Percentiles rank a stretch among this genome's conserved stretches.
phyloP scores from a whole-genome alignment of 495 filamentous ascomycete species.

The Penicillium desertorum region DNA sequence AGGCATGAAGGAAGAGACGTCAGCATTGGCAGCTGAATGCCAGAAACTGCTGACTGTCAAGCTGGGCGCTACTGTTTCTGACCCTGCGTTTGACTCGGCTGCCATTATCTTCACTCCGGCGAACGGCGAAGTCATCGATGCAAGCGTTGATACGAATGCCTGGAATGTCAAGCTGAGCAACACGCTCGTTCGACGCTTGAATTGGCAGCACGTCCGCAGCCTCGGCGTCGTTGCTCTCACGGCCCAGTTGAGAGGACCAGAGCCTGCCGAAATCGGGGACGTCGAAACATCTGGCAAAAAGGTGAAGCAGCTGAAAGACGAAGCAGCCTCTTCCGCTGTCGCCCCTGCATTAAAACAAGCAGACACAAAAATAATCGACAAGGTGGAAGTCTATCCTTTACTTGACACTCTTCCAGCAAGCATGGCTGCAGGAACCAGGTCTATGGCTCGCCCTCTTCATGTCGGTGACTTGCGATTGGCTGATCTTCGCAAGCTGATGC shows the following conservation, averaged over 20 bases:
- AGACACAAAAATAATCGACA: conserved; percentile 26
- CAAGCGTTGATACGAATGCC: conserved; percentile 95
- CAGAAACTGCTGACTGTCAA: conserved; percentile 65
- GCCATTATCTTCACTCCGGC: conserved; percentile 76
- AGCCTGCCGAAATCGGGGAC: conserved; percentile 26
- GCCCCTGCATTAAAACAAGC: conserved; percentile 23
- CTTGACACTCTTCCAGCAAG: conserved; percentile 77
- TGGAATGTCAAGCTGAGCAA: conserved; percentile 92
- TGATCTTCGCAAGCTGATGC: conserved; percentile 81
- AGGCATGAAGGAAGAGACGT: conserved; percentile 75
- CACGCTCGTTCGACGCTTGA: conserved; percentile 73
- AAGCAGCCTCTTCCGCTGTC: conserved; percentile 29
- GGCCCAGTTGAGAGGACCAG: conserved; percentile 54
- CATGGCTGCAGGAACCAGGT: conserved; percentile 72
- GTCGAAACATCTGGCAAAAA: conserved; percentile 61
- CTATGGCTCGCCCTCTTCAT: conserved; percentile 83
- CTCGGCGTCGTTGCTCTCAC: conserved; percentile 87
- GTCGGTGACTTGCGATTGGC: conserved; percentile 91
- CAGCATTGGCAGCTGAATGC: conserved; percentile 74
- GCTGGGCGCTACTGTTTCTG: conserved; percentile 39
- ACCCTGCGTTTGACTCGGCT: conserved; percentile 35
- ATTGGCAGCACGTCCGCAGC: conserved; percentile 91
- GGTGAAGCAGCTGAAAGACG: conserved; percentile 58
- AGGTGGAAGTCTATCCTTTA: conserved; percentile 51
- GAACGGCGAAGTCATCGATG: conserved; percentile 71